Conservation (phyloP, 2,329 filamentous ascomycete genomes). For the Coleophoma crateriformis region DNA sequence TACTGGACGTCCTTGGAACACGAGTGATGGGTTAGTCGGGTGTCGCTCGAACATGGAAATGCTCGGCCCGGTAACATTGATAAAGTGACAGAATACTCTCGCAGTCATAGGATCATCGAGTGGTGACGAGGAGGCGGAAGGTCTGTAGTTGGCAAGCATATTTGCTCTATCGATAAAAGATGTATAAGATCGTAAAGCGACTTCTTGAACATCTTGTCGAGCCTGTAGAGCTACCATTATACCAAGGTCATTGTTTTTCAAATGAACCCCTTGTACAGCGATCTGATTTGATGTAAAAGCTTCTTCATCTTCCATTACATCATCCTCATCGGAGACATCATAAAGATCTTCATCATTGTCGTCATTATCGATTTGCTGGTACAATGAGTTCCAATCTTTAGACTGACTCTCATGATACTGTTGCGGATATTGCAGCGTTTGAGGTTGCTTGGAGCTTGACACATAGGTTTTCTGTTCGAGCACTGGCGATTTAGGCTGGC, state of each 20-base stretch:
- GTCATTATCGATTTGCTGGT: conserved; percentile 8
- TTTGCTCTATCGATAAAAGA: conserved; percentile 36
- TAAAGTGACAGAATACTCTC: conserved; percentile 84
- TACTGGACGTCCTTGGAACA: conserved; percentile 56
- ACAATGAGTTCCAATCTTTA: too few species aligned
- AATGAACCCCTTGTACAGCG: conserved; percentile 31
- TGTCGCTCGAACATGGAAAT: conserved; percentile 86
- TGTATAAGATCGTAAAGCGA: conserved; percentile 37
- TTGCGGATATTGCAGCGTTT: too few species aligned
- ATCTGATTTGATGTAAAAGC: conserved; percentile 32
- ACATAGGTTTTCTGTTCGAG: too few species aligned
- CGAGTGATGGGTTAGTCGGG: conserved; percentile 63
- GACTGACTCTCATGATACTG: too few species aligned
- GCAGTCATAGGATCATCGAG: conserved; percentile 76
- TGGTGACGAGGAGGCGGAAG: conserved; percentile 62
- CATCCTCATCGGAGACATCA: conserved; percentile 56
- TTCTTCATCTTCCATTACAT: conserved; percentile 54
- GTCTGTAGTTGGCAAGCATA: conserved; percentile 59
- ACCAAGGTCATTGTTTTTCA: conserved; percentile 20
- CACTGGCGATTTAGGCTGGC: too few species aligned
- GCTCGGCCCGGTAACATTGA: conserved; percentile 79
- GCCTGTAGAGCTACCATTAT: conserved; percentile 23
- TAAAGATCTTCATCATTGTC: conserved; percentile 31
- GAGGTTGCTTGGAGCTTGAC: too few species aligned
- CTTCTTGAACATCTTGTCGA: conserved; percentile 21